Conservation (phyloP, 345 rosid genomes). For the Euphorbia lathyris region DNA sequence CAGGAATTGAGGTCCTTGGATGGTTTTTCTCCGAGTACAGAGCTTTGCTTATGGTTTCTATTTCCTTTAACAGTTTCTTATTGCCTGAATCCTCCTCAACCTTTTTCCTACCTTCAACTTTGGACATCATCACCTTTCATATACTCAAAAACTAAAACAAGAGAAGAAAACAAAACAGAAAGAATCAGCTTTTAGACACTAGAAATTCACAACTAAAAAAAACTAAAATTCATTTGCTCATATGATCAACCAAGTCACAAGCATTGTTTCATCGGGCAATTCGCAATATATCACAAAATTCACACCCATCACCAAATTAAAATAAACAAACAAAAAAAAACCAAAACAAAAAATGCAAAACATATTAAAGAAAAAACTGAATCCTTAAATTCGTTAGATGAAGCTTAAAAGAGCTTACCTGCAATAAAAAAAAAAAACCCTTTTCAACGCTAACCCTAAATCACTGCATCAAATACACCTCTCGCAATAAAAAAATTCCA, state of each 20-base stretch:
- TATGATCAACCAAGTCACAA: not conserved
- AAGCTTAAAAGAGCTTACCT: slow-evolving; percentile 18
- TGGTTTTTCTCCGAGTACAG: slow-evolving; percentile 56
- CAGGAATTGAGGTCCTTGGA: too few relatives aligned
- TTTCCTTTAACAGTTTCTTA: slow-evolving; percentile 60
- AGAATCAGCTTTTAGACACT: slow-evolving; percentile 1
- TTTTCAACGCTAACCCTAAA: slow-evolving; percentile 16
- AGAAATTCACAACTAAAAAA: not conserved
- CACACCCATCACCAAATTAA: not conserved
- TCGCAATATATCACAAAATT: not conserved
- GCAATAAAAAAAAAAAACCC: not conserved
- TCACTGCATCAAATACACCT: slow-evolving; percentile 14
- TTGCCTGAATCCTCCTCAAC: slow-evolving; percentile 49
- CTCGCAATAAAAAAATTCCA: slow-evolving; percentile 5
- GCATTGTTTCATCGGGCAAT: not conserved
- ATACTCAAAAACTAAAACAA: not conserved
- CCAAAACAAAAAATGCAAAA: not conserved
- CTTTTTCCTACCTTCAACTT: slow-evolving; percentile 52
- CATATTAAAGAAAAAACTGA: slow-evolving; percentile 3
- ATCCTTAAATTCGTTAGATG: slow-evolving; percentile 5
- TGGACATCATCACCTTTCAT: slow-evolving; percentile 46
- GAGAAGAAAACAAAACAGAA: not conserved
- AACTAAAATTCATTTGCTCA: not conserved
- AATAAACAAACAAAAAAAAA: not conserved
- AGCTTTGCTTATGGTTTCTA: slow-evolving; percentile 71